A percentile compares a stretch with the other conserved stretches of the same genome.
phyloP scores from a whole-genome alignment of 2,329 filamentous ascomycete species.

The Hymenoscyphus fraxineus region DNA sequence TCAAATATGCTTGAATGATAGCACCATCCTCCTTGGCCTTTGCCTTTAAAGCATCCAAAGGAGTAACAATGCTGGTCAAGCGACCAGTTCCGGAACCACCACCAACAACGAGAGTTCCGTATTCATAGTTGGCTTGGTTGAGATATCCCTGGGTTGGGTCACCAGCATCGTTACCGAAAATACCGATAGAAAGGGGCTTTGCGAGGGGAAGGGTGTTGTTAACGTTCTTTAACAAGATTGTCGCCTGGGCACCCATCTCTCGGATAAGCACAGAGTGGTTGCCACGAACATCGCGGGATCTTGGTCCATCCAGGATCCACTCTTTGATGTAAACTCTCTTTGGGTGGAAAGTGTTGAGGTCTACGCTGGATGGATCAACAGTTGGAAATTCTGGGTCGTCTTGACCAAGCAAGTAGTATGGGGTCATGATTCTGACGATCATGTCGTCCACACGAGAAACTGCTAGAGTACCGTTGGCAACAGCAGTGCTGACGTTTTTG shows the following conservation, averaged over 20 bases:
- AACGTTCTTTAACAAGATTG: conserved; percentile 60
- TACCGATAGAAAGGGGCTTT: conserved; percentile 42
- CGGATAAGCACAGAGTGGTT: conserved; percentile 37
- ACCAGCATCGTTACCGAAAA: conserved; percentile 58
- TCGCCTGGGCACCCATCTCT: conserved; percentile 52
- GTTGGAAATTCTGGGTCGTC: conserved; percentile 40
- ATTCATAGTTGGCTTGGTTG: conserved; percentile 36
- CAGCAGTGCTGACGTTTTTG: conserved; percentile 47
- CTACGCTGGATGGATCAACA: conserved; percentile 20
- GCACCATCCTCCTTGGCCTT: conserved; percentile 49
- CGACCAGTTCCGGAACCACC: conserved; percentile 48
- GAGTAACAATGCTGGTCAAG: conserved; percentile 47
- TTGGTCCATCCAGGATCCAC: conserved; percentile 79
- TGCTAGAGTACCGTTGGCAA: conserved; percentile 56
- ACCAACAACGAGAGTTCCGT: conserved; percentile 45
- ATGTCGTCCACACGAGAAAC: conserved; percentile 58
- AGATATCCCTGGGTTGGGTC: conserved; percentile 45
- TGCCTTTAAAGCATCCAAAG: conserved; percentile 51
- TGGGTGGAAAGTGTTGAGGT: conserved; percentile 21
- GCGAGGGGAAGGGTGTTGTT: conserved; percentile 58
- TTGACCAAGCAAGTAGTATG: conserved; percentile 56
- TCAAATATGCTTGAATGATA: conserved; percentile 55
- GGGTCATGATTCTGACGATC: conserved; percentile 59
- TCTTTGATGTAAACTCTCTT: conserved; percentile 54
- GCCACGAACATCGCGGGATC: conserved; percentile 72